phyloP scores from a whole-genome alignment of 179 eudicot species.

The Silene noctiflora region DNA sequence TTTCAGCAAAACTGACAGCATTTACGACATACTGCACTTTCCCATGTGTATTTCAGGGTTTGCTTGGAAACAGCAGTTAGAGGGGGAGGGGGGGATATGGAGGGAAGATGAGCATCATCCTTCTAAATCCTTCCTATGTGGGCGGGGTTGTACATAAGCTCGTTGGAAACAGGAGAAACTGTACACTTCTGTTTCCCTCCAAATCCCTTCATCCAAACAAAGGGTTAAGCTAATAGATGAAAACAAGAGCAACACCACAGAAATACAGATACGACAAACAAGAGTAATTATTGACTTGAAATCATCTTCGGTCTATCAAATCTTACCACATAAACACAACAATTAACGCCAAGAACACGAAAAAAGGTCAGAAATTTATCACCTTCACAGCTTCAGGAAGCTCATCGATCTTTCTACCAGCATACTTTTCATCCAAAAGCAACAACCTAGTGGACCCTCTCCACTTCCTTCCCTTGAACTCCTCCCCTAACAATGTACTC shows the following conservation, averaged over 20 bases:
- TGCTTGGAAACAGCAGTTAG: too few relatives aligned
- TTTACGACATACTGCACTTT: too few relatives aligned
- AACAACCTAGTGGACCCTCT: slow-evolving; percentile 79
- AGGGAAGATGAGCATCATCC: too few relatives aligned
- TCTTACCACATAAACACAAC: not conserved
- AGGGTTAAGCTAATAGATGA: not conserved
- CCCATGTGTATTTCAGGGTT: too few relatives aligned
- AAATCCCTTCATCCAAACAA: not conserved
- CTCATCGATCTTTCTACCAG: slow-evolving; percentile 40
- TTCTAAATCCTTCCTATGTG: too few relatives aligned
- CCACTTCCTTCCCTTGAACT: slow-evolving; percentile 57
- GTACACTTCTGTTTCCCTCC: not conserved
- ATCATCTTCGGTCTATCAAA: not conserved
- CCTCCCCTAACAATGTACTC: slow-evolving; percentile 72
- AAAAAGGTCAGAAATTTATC: slow-evolving; percentile 9
- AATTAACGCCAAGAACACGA: slow-evolving; percentile 1
- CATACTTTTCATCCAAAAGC: slow-evolving; percentile 76
- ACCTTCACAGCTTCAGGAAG: slow-evolving; percentile 93
- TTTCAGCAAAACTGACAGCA: too few relatives aligned
- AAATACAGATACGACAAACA: not conserved
- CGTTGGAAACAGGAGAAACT: not conserved
- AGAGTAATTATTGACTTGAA: not conserved
- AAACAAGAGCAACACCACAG: not conserved
- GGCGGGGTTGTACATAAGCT: too few relatives aligned
- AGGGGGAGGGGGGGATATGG: too few relatives aligned